Conservation (phyloP, 1,139 yeast species). For the Scheffersomyces illinoinensis region DNA sequence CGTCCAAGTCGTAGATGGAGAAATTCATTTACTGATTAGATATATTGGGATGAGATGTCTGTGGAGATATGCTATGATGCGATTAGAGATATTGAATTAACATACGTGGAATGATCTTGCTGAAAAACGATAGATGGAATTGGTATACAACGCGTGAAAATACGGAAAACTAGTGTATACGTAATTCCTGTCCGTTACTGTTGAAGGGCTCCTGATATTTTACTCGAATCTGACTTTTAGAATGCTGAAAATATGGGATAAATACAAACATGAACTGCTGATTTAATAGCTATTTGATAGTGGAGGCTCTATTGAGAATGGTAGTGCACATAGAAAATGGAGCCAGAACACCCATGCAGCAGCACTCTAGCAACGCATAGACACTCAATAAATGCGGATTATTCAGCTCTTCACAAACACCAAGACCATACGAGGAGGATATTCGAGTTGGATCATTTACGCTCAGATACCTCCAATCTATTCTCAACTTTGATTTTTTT, state of each 20-base stretch:
- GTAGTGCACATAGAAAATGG: not conserved
- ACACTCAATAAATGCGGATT: too few species aligned
- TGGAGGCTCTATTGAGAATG: not conserved
- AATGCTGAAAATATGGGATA: not conserved
- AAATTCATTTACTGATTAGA: conserved; percentile 31
- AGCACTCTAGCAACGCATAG: not conserved
- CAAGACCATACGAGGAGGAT: too few species aligned
- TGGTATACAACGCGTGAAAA: not conserved
- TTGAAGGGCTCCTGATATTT: not conserved
- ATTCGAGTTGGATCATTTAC: too few species aligned
- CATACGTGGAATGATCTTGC: not conserved
- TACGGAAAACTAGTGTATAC: too few species aligned
- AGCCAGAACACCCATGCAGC: not conserved
- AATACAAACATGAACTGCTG: not conserved
- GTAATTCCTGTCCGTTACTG: not conserved
- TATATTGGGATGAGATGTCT: not conserved
- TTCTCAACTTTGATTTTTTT: too few species aligned
- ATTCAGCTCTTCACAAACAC: too few species aligned
- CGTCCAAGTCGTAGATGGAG: conserved; percentile 62
- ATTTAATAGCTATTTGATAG: not conserved
- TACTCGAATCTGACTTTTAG: not conserved
- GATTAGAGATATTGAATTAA: not conserved
- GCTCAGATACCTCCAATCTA: too few species aligned
- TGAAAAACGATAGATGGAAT: too few species aligned
- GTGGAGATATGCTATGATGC: not conserved